These are phyloP conservation scores for Kickxella alabastrina DNA, from an alignment of 192 early-diverging fungal species.

Conservation along the genomic window DNA sequence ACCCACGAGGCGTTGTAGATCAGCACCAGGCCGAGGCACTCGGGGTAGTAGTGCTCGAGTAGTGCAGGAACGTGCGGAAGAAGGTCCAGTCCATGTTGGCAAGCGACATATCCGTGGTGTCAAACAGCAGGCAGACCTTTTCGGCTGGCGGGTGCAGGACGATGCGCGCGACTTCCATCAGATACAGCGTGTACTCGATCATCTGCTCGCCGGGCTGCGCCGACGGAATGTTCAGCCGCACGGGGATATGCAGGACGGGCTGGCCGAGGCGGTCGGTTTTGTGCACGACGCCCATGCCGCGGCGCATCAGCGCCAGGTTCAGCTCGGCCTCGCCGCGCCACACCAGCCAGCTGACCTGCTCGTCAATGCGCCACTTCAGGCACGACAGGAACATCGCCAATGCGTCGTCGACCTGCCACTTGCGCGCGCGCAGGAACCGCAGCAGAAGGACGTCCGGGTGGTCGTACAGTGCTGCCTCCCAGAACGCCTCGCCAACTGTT, in stretches of 20 bases:
- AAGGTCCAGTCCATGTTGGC: conserved; percentile 76
- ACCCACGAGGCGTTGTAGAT: conserved; percentile 89
- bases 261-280: conserved; percentile 55
- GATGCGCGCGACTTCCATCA: conserved; percentile 59
- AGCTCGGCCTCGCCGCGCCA: conserved; percentile 57
- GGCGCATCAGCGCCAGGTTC: conserved; percentile 47
- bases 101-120: conserved; percentile 73
- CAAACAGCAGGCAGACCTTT: conserved; percentile 70
- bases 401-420: conserved; percentile 79
- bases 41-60: conserved; percentile 89
- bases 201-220: conserved; percentile 60
- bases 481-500: conserved; percentile 59
- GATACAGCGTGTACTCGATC: conserved; percentile 59
- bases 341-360: conserved; percentile 54
- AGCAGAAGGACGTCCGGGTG: conserved; percentile 72
- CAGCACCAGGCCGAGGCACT: conserved; percentile 74
- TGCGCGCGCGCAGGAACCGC: conserved; percentile 82
- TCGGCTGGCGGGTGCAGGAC: conserved; percentile 55
- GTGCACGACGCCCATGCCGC: conserved; percentile 55
- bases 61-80: conserved; percentile 71
- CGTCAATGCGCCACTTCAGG: conserved; percentile 71
- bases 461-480: conserved; percentile 58
- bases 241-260: conserved; percentile 56
- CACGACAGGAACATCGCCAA: conserved; percentile 65
- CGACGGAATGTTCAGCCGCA: conserved; percentile 53